phyloP scores from a whole-genome alignment of 192 early-diverging fungal species.

The Coemansia sp. region DNA sequence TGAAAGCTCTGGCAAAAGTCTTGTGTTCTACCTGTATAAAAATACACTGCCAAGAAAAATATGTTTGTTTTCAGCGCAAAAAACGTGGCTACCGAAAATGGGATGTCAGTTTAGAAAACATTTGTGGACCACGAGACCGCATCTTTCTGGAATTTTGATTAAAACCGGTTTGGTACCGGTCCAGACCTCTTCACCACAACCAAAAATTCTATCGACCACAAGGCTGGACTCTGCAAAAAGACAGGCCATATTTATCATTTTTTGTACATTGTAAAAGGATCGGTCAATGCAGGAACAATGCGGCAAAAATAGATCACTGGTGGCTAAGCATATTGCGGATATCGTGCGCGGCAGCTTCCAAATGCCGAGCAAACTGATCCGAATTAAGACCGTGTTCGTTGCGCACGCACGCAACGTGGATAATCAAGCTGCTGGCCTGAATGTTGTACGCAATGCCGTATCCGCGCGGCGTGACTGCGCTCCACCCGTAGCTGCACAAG shows the following conservation, averaged over 20 bases:
- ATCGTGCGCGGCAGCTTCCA: conserved; percentile 84
- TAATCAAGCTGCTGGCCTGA: conserved; percentile 76
- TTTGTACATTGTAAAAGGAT: not conserved
- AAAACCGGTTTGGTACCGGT: not conserved
- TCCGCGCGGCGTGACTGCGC: conserved; percentile 82
- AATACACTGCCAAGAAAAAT: no score
- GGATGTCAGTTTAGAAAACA: not conserved
- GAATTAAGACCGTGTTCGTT: conserved; percentile 56
- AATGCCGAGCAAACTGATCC: conserved; percentile 66
- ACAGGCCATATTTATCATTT: not conserved
- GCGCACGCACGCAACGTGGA: conserved; percentile 81
- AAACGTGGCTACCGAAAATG: not conserved
- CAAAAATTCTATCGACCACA: not conserved
- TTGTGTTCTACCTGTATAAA: no score
- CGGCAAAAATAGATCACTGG: not conserved
- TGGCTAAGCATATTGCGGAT: conserved; percentile 59
- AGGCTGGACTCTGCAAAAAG: not conserved
- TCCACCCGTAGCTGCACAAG: conserved; percentile 94
- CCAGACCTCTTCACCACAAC: not conserved
- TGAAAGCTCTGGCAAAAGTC: no score
- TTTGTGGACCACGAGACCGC: not conserved
- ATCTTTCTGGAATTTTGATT: not conserved
- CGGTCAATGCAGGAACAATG: not conserved
- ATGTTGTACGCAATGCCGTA: conserved; percentile 97
- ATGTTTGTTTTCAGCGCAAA: not conserved